Percentiles rank a stretch among this genome's conserved stretches.
Conservation (phyloP, 164 flowering plant species). For the Aristolochia contorta region DNA sequence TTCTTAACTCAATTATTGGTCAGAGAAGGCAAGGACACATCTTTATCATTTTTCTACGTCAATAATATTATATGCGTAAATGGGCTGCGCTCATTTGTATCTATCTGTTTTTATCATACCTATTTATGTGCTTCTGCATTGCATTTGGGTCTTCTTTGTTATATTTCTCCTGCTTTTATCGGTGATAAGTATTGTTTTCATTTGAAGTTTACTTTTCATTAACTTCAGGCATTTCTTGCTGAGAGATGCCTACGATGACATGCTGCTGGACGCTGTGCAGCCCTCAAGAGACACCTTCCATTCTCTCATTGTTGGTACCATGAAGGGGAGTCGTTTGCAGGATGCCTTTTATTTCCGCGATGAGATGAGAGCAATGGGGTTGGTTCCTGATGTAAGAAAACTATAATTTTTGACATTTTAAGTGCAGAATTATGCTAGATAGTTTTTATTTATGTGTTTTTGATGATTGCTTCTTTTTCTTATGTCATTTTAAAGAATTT, state of each 20-base stretch:
- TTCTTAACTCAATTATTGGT: conserved; percentile 46
- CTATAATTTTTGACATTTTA: no score
- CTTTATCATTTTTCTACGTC: no score
- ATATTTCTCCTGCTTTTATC: neutral
- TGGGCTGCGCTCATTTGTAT: neutral
- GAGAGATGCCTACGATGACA: conserved; percentile 88
- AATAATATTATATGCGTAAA: no score
- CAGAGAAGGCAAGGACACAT: conserved; percentile 42
- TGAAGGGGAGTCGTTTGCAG: conserved; percentile 76
- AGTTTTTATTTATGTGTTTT: no score
- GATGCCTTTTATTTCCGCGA: conserved; percentile 79
- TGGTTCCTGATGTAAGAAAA: conserved; percentile 75
- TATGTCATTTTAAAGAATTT: no score
- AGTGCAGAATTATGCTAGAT: no score
- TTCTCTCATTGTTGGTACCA: conserved; percentile 56
- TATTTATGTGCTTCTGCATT: no score
- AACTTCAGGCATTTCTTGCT: conserved; percentile 44
- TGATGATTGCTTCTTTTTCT: neutral
- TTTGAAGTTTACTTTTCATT: neutral
- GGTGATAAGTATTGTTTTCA: neutral
- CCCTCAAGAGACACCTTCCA: conserved; percentile 72
- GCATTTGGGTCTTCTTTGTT: neutral
- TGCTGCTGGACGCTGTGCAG: conserved; percentile 81
- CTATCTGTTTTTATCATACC: neutral
- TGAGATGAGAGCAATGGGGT: conserved; percentile 80